Conservation (phyloP, 1,284 basidiomycete genomes). For the Marasmius sp. region DNA sequence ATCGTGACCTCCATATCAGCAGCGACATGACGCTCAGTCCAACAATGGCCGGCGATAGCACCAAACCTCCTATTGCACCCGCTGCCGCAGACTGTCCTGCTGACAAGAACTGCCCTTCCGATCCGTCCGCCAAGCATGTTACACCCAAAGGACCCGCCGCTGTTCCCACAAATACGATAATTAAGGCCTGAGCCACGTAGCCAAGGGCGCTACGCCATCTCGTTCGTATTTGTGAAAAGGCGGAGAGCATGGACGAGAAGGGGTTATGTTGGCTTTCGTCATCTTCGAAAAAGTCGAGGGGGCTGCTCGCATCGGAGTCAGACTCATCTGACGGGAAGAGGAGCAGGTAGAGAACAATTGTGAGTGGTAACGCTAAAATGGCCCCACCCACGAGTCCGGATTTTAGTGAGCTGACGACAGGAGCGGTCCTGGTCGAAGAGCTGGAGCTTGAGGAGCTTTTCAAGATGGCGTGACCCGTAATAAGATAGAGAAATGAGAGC, state of each 20-base stretch:
- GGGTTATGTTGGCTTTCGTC: conserved; percentile 16
- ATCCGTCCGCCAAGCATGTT: conserved; percentile 16
- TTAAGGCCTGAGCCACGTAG: conserved; percentile 15
- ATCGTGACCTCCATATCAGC: background rate
- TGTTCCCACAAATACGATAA: conserved; percentile 23
- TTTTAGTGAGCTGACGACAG: conserved; percentile 27
- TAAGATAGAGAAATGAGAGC: conserved; percentile 27
- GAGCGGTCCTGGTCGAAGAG: conserved; percentile 1
- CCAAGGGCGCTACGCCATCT: conserved; percentile 15
- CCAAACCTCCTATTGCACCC: background rate
- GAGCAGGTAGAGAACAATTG: conserved; percentile 26
- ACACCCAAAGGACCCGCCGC: conserved; percentile 29
- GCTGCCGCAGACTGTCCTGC: background rate
- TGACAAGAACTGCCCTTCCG: background rate
- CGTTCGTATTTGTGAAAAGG: background rate
- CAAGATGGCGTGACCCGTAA: conserved; percentile 30
- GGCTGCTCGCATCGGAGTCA: conserved; percentile 7
- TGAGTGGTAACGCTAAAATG: conserved; percentile 28
- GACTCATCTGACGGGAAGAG: conserved; percentile 19
- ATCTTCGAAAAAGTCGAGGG: conserved; percentile 32
- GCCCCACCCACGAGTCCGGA: conserved; percentile 31
- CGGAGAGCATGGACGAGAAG: background rate
- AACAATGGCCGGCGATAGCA: background rate
- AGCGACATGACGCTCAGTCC: background rate
- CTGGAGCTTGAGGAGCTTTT: conserved; percentile 1